Evolutionary conservation across 2,329 filamentous ascomycete species (phyloP).

Genomic region (Fusarium chaquense): DNA sequence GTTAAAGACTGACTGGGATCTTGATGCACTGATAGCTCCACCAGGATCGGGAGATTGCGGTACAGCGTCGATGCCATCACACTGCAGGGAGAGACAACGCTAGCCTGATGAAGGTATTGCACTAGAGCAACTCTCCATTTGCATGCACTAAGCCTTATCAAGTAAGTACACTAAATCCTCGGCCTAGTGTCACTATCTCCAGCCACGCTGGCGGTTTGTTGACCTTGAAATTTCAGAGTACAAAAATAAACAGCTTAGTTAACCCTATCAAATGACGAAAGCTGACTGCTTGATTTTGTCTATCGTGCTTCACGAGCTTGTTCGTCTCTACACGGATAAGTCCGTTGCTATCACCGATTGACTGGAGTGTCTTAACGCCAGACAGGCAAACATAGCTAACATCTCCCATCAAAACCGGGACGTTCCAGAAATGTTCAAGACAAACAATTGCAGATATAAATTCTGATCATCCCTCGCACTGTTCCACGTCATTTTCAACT

Average conservation of each 20-base stretch:
- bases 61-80: not conserved
- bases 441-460: not conserved
- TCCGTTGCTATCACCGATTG: not conserved
- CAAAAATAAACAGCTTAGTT: not conserved
- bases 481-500: accelerated
- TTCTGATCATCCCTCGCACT: not conserved
- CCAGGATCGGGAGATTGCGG: not conserved
- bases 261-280: accelerated
- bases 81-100: not conserved
- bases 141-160: not conserved
- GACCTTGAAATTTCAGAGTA: accelerated
- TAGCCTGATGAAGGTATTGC: not conserved
- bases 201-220: not conserved
- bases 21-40: accelerated
- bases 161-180: not conserved
- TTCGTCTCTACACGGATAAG: not conserved
- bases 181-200: not conserved
- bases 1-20: not conserved
- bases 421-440: accelerated
- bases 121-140: not conserved
- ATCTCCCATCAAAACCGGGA: not conserved
- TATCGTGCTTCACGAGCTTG: accelerated
- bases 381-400: not conserved
- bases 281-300: not conserved
- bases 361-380: not conserved